Evolutionary conservation across 345 rosid species (phyloP).

Genomic region (Lumnitzera racemosa): DNA sequence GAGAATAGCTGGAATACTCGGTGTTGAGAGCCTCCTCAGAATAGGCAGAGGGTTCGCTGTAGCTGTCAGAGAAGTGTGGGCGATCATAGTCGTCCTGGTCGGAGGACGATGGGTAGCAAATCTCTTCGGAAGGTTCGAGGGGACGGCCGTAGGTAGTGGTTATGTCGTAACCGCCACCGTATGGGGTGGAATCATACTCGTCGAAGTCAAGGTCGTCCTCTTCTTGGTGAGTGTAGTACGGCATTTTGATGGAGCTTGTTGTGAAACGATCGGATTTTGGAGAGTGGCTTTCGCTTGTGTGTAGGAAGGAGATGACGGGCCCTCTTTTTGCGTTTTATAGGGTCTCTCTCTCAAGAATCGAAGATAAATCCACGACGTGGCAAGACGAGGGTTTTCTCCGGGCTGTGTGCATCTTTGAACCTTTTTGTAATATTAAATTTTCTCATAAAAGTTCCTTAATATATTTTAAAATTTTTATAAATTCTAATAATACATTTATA

Average conservation of each 20-base stretch:
- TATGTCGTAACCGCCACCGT: constrained; percentile 86
- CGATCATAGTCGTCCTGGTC: constrained; percentile 57
- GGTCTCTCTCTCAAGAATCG: too few species aligned
- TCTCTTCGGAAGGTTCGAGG: constrained; percentile 54
- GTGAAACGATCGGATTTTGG: too few species aligned
- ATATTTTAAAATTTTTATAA: too few species aligned
- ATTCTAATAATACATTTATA: too few species aligned
- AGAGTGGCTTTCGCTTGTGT: too few species aligned
- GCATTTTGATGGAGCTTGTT: constrained; percentile 29
- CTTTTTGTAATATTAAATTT: too few species aligned
- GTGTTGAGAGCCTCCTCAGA: constrained; percentile 50
- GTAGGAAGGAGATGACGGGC: too few species aligned
- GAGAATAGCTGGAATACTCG: constrained; percentile 79
- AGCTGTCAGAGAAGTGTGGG: constrained; percentile 49
- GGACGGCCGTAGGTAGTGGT: constrained; percentile 67
- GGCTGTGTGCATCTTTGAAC: too few species aligned
- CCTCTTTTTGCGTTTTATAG: too few species aligned
- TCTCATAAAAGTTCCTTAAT: too few species aligned
- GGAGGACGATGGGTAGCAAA: constrained; percentile 42
- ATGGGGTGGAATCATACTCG: constrained; percentile 86
- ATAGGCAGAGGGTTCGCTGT: constrained; percentile 64
- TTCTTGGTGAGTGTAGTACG: constrained; percentile 58
- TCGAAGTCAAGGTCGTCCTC: constrained; percentile 60
- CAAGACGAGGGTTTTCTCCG: too few species aligned
- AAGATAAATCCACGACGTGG: too few species aligned